A percentile compares a stretch with the other conserved stretches of the same genome.
phyloP scores from a whole-genome alignment of 1,284 basidiomycete species.

The Sporisorium iseilematis-ciliati region DNA sequence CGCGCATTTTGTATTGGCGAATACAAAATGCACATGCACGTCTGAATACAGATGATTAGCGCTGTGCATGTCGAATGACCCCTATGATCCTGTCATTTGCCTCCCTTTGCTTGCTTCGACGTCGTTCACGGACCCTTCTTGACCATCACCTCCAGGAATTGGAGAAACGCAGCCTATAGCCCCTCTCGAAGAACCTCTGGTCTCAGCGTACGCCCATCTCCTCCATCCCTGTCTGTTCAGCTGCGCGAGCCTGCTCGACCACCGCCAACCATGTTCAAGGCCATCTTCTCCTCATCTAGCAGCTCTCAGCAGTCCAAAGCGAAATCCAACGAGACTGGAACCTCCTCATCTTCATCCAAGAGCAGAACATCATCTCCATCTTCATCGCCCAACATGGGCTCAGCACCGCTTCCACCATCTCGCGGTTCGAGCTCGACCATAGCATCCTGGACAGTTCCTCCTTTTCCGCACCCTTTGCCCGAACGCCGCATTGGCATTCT shows the following conservation, averaged over 20 bases:
- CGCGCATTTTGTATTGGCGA: background rate
- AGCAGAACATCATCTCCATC: conserved; percentile 12
- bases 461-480: conserved; percentile 53
- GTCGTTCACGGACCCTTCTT: no score
- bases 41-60: background rate
- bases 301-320: conserved; percentile 19
- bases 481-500: conserved; percentile 49
- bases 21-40: conserved; percentile 2
- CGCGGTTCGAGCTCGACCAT: conserved; percentile 33
- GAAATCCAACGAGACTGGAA: background rate
- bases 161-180: no score
- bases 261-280: conserved; percentile 31
- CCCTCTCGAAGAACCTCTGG: no score
- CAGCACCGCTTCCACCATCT: conserved; percentile 17
- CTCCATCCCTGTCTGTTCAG: no score
- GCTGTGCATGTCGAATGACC: conserved; percentile 9
- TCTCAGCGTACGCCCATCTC: no score
- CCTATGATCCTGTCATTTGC: background rate
- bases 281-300: conserved; percentile 36
- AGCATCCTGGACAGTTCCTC: conserved; percentile 49
- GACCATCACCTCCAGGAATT: no score
- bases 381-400: conserved; percentile 20
- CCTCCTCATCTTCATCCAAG: conserved; percentile 18
- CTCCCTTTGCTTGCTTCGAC: no score
- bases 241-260: background rate